Conservation (phyloP, 345 rosid species). For the Nephelium lappaceum region DNA sequence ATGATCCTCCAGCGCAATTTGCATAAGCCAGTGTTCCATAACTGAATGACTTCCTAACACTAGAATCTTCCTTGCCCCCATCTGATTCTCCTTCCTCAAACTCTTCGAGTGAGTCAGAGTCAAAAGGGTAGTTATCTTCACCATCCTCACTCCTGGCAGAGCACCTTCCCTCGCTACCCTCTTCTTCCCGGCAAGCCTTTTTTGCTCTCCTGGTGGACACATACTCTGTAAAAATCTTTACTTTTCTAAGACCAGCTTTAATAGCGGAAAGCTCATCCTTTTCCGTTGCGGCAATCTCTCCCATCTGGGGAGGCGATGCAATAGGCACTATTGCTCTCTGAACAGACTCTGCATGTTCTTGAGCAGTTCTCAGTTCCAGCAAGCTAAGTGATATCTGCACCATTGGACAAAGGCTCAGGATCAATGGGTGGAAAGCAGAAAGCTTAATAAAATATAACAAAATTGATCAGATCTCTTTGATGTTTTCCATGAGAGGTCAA, state of each 20-base stretch:
- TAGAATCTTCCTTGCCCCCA: conserved; percentile 59
- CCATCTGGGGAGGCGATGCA: conserved; percentile 50
- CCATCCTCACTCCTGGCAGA: conserved; percentile 74
- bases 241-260: conserved; percentile 87
- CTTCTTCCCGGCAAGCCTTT: conserved; percentile 70
- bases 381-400: conserved; percentile 73
- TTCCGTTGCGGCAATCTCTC: conserved; percentile 51
- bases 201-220: conserved; percentile 68
- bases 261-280: conserved; percentile 80
- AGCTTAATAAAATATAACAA: background rate
- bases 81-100: conserved; percentile 82
- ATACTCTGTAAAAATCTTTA: conserved; percentile 72
- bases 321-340: conserved; percentile 62
- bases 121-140: conserved; percentile 74
- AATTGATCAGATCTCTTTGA: background rate
- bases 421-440: conserved; percentile 1
- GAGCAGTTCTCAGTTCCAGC: conserved; percentile 71
- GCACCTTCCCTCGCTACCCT: conserved; percentile 65
- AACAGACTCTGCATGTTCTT: conserved; percentile 49
- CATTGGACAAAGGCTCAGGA: conserved; percentile 2
- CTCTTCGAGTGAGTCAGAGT: conserved; percentile 81
- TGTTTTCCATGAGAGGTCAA: background rate
- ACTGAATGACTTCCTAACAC: conserved; percentile 64
- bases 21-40: conserved; percentile 85
- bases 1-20: conserved; percentile 73